phyloP scores from a whole-genome alignment of 495 filamentous ascomycete genomes.

The Cercophora samala region DNA sequence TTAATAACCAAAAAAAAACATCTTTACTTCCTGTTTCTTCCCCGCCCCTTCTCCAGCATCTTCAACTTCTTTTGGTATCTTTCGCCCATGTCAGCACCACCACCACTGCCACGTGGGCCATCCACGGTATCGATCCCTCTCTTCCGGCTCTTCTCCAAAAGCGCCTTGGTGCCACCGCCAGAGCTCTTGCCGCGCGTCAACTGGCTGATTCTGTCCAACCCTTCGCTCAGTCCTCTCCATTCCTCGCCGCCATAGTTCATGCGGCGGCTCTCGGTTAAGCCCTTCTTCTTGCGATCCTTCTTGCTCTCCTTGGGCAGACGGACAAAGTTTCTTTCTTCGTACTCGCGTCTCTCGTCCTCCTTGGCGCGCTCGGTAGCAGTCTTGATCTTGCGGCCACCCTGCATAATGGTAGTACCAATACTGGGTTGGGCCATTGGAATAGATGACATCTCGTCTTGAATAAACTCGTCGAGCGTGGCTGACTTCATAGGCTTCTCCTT shows the following conservation, averaged over 20 bases:
- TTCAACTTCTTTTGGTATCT: constrained; percentile 72
- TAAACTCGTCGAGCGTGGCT: constrained; percentile 79
- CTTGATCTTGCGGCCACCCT: constrained; percentile 69
- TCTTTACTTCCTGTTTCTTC: constrained; percentile 46
- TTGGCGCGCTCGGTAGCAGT: constrained; percentile 62
- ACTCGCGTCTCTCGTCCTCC: constrained; percentile 69
- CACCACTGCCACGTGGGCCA: constrained; percentile 57
- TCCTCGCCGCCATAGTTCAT: constrained; percentile 79
- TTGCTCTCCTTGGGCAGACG: constrained; percentile 77
- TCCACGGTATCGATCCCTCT: constrained; percentile 57
- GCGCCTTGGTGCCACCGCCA: constrained; percentile 52
- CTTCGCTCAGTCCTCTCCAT: constrained; percentile 73
- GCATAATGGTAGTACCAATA: constrained; percentile 77
- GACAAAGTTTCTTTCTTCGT: constrained; percentile 85
- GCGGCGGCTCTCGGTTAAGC: constrained; percentile 41
- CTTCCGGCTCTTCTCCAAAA: constrained; percentile 79
- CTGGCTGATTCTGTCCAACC: constrained; percentile 70
- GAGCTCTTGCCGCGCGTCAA: constrained; percentile 60
- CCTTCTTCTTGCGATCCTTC: constrained; percentile 61
- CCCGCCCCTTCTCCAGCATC: constrained; percentile 58
- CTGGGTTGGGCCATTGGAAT: constrained; percentile 75
- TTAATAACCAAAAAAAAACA: constrained; percentile 2
- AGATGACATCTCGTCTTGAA: constrained; percentile 71
- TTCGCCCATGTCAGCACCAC: constrained; percentile 58
- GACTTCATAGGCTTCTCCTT: constrained; percentile 60